These are phyloP conservation scores for Magnusiomyces sp. DNA, from an alignment of 1,139 yeast genomes.

Conservation along the genomic window DNA sequence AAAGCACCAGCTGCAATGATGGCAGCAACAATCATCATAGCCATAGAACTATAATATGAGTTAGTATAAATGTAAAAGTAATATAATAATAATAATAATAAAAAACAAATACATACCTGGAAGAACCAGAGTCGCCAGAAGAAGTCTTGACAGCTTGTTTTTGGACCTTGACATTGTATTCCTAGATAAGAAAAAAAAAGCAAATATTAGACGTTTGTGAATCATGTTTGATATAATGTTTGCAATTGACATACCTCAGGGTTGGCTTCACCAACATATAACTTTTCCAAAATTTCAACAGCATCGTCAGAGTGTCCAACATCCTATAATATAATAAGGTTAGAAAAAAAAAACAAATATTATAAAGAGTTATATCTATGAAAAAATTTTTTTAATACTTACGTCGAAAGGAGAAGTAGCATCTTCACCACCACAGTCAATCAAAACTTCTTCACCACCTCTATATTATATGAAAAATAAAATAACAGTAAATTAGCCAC, in stretches of 20 bases:
- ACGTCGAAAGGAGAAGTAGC: constrained; percentile 87
- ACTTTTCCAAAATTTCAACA: constrained; percentile 57
- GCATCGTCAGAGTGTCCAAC: constrained; percentile 98
- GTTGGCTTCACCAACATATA: constrained; percentile 64
- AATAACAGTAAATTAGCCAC: background rate
- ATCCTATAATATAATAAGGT: constrained; percentile 35
- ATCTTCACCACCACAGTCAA: constrained; percentile 87
- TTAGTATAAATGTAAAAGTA: background rate
- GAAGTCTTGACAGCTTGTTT: background rate
- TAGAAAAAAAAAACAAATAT: background rate
- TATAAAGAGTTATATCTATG: background rate
- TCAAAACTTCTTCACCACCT: constrained; percentile 95
- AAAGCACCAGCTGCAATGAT: constrained; percentile 52
- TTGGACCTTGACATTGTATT: constrained; percentile 19
- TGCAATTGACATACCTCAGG: constrained; percentile 27
- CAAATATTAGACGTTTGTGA: too few relatives aligned
- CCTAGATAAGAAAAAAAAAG: background rate
- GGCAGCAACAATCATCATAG: constrained; percentile 43
- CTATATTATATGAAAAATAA: constrained; percentile 20
- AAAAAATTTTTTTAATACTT: background rate
- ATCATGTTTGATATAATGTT: too few relatives aligned
- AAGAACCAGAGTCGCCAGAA: constrained; percentile 11
- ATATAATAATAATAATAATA: background rate
- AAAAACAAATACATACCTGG: constrained; percentile 11
- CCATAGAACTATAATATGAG: constrained; percentile 20